A percentile compares a stretch with the other conserved stretches of the same genome.
phyloP scores from a whole-genome alignment of 2,329 filamentous ascomycete species.

The Xylariaceae sp. region DNA sequence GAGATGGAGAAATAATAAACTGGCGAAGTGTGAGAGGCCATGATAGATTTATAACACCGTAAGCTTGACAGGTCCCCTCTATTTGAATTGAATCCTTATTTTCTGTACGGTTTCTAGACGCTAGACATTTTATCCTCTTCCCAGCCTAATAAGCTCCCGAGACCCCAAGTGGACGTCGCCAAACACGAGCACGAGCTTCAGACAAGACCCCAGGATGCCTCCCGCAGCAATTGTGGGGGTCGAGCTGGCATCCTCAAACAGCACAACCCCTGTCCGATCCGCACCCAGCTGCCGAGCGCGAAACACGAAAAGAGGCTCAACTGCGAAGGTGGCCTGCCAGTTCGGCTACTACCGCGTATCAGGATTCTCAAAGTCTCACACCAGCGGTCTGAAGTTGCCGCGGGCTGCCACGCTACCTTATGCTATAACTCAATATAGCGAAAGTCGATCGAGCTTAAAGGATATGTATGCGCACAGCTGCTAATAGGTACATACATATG shows the following conservation, averaged over 20 bases:
- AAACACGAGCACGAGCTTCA: neutral
- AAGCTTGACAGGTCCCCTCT: too few relatives aligned
- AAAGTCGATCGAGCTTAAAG: neutral
- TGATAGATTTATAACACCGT: too few relatives aligned
- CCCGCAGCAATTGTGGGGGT: neutral
- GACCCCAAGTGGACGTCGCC: too few relatives aligned
- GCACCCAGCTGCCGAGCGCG: neutral
- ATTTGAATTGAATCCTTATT: too few relatives aligned
- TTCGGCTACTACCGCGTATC: slow-evolving; percentile 5
- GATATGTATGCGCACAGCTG: too few relatives aligned
- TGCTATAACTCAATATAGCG: neutral
- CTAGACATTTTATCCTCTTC: too few relatives aligned
- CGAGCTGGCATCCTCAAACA: slow-evolving; percentile 7
- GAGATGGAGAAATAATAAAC: too few relatives aligned
- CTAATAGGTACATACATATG: too few relatives aligned
- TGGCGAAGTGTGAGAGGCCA: too few relatives aligned
- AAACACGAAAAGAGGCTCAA: slow-evolving; percentile 18
- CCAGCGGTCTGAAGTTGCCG: slow-evolving; percentile 1
- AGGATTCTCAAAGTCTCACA: slow-evolving; percentile 14
- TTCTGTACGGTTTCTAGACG: too few relatives aligned
- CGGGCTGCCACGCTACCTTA: neutral
- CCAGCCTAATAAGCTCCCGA: too few relatives aligned
- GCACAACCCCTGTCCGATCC: slow-evolving; percentile 5
- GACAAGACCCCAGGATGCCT: neutral
- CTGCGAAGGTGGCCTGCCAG: neutral